A percentile compares a stretch with the other conserved stretches of the same genome.
Evolutionary conservation across 2,329 filamentous ascomycete genomes (phyloP).

Genomic region (Stagonosporopsis cucurbitacearum): DNA sequence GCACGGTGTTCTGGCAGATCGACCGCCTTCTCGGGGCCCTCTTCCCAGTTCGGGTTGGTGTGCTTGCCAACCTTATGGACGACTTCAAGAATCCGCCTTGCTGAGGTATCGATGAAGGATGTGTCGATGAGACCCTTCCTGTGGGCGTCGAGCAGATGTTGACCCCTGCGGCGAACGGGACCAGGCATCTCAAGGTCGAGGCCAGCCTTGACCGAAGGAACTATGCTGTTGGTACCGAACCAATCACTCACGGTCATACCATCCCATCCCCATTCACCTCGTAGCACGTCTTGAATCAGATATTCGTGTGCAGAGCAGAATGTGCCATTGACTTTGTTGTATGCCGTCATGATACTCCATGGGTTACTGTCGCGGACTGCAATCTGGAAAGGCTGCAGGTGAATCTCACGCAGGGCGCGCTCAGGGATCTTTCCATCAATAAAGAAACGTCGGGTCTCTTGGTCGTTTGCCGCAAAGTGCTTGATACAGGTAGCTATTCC

Average conservation of each 20-base stretch:
- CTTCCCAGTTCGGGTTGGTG: neutral
- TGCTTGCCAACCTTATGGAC: neutral
- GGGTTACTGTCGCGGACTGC: neutral
- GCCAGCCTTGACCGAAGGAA: conserved; percentile 25
- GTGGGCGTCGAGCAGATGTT: neutral
- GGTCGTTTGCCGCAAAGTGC: conserved; percentile 71
- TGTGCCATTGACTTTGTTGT: conserved; percentile 24
- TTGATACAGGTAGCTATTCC: conserved; percentile 54
- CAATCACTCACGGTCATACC: conserved; percentile 48
- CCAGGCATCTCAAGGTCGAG: conserved; percentile 40
- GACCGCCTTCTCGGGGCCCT: neutral
- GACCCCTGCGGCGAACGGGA: conserved; percentile 2
- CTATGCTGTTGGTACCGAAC: conserved; percentile 7
- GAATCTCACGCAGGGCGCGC: conserved; percentile 62
- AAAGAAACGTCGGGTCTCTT: conserved; percentile 51
- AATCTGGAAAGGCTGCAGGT: conserved; percentile 7
- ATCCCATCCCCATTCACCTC: conserved; percentile 53
- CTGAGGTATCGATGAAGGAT: neutral
- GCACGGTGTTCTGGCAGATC: neutral
- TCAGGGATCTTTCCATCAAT: neutral
- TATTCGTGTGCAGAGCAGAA: conserved; percentile 41
- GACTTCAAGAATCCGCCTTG: neutral
- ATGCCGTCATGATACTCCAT: conserved; percentile 59
- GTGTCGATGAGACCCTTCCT: too few species aligned
- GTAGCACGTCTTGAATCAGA: conserved; percentile 54